phyloP scores from a whole-genome alignment of 2,329 filamentous ascomycete species.

The Penicillium verrucosum region DNA sequence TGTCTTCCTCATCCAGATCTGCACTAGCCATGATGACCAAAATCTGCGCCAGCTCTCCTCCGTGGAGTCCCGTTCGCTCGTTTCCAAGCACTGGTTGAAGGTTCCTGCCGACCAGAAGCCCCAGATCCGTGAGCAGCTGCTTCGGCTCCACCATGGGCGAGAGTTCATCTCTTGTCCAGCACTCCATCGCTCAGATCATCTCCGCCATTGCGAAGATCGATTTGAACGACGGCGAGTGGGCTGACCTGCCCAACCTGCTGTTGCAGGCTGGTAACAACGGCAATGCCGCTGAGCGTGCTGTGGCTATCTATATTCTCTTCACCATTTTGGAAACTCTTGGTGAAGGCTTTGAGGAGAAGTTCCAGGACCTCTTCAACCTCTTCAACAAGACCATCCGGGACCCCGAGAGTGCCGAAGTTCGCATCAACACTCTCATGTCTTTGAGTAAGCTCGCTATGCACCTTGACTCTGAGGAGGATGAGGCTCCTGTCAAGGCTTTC shows the following conservation, averaged over 20 bases:
- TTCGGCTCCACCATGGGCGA: constrained; percentile 84
- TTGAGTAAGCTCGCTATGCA: constrained; percentile 84
- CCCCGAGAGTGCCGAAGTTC: constrained; percentile 84
- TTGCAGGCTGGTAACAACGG: constrained; percentile 73
- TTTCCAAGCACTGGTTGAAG: constrained; percentile 79
- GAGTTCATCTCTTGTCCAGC: constrained; percentile 70
- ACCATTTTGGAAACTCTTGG: constrained; percentile 86
- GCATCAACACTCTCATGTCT: constrained; percentile 89
- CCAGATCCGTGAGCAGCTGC: constrained; percentile 74
- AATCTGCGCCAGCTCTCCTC: constrained; percentile 84
- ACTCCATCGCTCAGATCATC: constrained; percentile 83
- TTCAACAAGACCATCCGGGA: constrained; percentile 88
- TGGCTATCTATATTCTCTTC: constrained; percentile 89
- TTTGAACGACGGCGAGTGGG: constrained; percentile 81
- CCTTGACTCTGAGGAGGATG: constrained; percentile 81
- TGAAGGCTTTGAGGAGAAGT: constrained; percentile 77
- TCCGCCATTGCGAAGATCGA: constrained; percentile 83
- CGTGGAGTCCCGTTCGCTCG: constrained; percentile 80
- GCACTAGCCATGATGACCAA: constrained; percentile 69
- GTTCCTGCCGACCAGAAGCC: constrained; percentile 73
- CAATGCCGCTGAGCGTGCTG: constrained; percentile 76
- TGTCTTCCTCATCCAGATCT: constrained; percentile 80
- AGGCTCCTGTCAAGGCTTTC: constrained; percentile 68
- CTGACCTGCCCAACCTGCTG: constrained; percentile 73
- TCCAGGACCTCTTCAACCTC: constrained; percentile 73